Conservation (phyloP, 192 early-diverging fungal genomes). For the Backusella parvicylindrica region DNA sequence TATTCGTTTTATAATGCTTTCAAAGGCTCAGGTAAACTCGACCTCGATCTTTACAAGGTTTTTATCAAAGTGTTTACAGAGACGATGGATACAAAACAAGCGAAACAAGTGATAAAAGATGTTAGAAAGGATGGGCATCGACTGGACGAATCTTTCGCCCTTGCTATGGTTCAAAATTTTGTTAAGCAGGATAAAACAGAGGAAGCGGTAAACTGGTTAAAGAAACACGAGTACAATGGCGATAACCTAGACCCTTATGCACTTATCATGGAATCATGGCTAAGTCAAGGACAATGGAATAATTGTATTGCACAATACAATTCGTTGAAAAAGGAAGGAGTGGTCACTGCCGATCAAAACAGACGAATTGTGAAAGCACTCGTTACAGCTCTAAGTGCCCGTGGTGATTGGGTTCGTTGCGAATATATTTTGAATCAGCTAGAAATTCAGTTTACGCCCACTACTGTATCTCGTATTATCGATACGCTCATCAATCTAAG, state of each 20-base stretch:
- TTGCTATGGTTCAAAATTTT: not conserved
- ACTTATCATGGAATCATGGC: not conserved
- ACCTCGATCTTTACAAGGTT: not conserved
- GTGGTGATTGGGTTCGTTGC: slow-evolving; percentile 2
- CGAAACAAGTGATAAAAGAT: not conserved
- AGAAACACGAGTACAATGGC: not conserved
- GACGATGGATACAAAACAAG: not conserved
- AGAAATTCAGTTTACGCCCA: slow-evolving; percentile 1
- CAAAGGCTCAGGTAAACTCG: not conserved
- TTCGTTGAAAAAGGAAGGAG: not conserved
- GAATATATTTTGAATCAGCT: not conserved
- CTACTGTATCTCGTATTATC: slow-evolving; percentile 2
- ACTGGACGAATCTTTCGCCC: not conserved
- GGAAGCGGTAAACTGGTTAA: not conserved
- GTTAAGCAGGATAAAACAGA: not conserved
- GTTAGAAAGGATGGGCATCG: not conserved
- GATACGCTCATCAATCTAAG: not conserved
- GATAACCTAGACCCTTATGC: slow-evolving; percentile 5
- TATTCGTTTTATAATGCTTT: not conserved
- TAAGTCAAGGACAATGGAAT: not conserved
- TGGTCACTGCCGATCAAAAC: not conserved
- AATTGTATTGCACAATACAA: not conserved
- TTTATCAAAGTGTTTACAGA: not conserved
- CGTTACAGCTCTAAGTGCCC: not conserved
- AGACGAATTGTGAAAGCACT: slow-evolving; percentile 10